phyloP scores from a whole-genome alignment of 257 asterid species.

The Solanum corneliomulleri region DNA sequence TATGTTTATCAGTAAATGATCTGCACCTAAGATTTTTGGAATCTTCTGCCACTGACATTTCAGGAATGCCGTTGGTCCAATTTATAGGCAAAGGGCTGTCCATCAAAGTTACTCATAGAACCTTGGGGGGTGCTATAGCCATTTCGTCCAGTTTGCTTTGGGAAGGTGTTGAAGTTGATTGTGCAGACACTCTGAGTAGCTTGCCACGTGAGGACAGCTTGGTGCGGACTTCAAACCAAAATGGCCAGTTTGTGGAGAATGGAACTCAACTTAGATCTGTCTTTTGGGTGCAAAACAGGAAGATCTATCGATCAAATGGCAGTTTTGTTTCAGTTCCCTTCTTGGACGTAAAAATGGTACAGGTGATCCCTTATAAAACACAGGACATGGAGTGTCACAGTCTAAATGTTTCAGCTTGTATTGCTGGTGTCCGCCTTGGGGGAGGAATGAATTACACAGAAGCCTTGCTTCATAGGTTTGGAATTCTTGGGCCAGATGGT shows the following conservation, averaged over 20 bases:
- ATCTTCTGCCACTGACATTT: conserved; percentile 38
- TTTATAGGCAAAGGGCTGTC: conserved; percentile 65
- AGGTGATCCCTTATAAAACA: conserved; percentile 76
- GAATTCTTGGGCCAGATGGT: conserved; percentile 93
- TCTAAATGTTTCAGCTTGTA: conserved; percentile 66
- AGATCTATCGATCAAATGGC: conserved; percentile 22
- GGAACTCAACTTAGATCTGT: conserved; percentile 60
- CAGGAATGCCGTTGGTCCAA: conserved; percentile 61
- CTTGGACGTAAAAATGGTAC: conserved; percentile 52
- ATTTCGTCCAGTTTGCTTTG: conserved; percentile 73
- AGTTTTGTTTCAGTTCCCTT: conserved; percentile 36
- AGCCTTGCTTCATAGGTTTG: conserved; percentile 85
- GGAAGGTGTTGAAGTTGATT: conserved; percentile 79
- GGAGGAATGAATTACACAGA: conserved; percentile 96
- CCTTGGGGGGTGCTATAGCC: conserved; percentile 90
- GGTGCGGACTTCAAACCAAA: conserved; percentile 13
- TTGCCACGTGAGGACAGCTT: conserved; percentile 22
- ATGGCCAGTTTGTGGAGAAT: conserved; percentile 18
- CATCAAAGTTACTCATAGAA: conserved; percentile 68
- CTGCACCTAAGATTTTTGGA: conserved; percentile 74
- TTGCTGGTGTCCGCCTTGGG: conserved; percentile 89
- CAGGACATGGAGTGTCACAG: conserved; percentile 81
- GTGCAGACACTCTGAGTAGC: conserved; percentile 49
- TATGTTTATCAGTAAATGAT: conserved; percentile 48
- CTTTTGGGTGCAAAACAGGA: conserved; percentile 80